Base-by-base conservation (phyloP, 768 basidiomycete species). In the Lactarius psammicola region DNA sequence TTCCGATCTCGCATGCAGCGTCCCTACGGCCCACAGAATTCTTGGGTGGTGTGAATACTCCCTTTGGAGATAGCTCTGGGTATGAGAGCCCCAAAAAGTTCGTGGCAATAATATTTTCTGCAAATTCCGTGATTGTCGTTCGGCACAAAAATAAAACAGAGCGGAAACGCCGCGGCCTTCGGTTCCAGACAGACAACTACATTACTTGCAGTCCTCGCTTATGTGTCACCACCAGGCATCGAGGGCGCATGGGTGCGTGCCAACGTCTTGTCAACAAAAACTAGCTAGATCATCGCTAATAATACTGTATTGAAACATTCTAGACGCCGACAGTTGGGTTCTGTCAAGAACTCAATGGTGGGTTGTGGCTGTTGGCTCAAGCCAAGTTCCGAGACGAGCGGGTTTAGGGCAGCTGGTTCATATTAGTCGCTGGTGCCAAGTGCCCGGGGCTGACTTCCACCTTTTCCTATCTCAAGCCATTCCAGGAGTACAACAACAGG, bases 361-460 rank as follows among this genome's bases (percentile, higher is more conserved):
- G 30, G 28, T 49, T 23, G 56, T 30, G 56, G 49, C 30, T 58
- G 51, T 33, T 58, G 56, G 55, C 38, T 60, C 64, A 15, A 33
- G 51, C 53, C 59, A 28, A 51, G 33, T 62, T 66, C 65, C 61
- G 65, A 66, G 57, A 44, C 65, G 60, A 66, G 46, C 65, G 65
- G 60, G 60, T 56, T 66, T 62, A 62, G 60, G 60, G 46, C 65
- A 33, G n/a, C 56, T 42, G 44, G 49, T 58, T 62, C 28, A 56
- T 38, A 60, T 49, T 62, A 62, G 56, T 54, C 51, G 60, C 65
- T 66, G 61, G 57, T 58, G 49, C 65, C 65, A 59, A 54, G 30
- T 20, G 13, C 65, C 49, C 5, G 59, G 59, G 7, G 31, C 49
- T 18, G 13, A 42, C 20, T 3, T 20, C 40, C 28, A 17, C 38